Evolutionary conservation across 2,329 filamentous ascomycete species (phyloP).

Genomic region (Aspergillus pseudonomiae): DNA sequence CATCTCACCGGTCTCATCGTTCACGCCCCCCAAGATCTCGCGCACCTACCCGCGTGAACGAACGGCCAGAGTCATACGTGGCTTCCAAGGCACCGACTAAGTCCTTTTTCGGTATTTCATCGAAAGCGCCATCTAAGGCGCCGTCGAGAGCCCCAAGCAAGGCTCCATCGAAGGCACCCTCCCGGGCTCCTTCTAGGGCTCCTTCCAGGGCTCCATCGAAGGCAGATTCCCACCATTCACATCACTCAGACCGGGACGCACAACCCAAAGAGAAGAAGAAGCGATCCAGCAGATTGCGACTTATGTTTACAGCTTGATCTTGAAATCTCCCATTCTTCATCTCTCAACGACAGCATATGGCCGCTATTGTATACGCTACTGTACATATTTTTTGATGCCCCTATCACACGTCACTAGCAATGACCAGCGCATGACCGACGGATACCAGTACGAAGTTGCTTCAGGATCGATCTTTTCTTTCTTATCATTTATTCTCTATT

Average conservation of each 20-base stretch:
- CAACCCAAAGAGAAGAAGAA: slow-evolving; percentile 41
- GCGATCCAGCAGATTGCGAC: slow-evolving; percentile 41
- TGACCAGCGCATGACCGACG: background rate
- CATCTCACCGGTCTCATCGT: slow-evolving; percentile 39
- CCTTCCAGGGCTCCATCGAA: slow-evolving; percentile 25
- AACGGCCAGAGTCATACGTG: slow-evolving; percentile 21
- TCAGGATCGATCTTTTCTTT: background rate
- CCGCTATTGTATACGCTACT: slow-evolving; percentile 31
- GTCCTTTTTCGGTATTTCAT: slow-evolving; percentile 18
- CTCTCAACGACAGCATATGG: slow-evolving; percentile 6
- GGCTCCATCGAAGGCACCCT: slow-evolving; percentile 25
- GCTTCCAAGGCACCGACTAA: slow-evolving; percentile 16
- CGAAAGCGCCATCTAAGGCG: slow-evolving; percentile 17
- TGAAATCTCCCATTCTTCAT: background rate
- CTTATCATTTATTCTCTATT: background rate
- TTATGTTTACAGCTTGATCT: slow-evolving; percentile 38
- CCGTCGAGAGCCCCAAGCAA: slow-evolving; percentile 20
- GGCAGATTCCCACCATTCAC: slow-evolving; percentile 24
- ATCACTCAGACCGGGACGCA: slow-evolving; percentile 30
- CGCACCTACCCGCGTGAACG: slow-evolving; percentile 11
- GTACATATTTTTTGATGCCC: slow-evolving; percentile 10
- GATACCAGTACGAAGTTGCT: background rate
- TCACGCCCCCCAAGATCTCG: slow-evolving; percentile 26
- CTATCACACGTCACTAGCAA: background rate
- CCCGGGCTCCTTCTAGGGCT: slow-evolving; percentile 17